phyloP scores from a whole-genome alignment of 2,329 filamentous ascomycete species.

The Scedosporium boydii region DNA sequence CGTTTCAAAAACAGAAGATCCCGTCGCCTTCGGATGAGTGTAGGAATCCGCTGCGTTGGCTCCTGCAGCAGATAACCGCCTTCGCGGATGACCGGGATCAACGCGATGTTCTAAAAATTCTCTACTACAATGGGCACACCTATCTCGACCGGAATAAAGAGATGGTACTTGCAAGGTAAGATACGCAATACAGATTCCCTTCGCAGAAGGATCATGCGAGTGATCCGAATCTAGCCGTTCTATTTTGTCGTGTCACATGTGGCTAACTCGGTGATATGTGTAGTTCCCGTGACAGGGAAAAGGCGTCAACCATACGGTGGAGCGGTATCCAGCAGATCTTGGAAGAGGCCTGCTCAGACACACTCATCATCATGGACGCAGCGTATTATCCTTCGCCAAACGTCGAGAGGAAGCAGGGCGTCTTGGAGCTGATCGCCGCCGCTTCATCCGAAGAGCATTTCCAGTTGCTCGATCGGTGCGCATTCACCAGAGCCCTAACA shows the following conservation, averaged over 20 bases:
- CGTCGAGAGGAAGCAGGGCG: slow-evolving; percentile 40
- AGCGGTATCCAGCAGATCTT: slow-evolving; percentile 45
- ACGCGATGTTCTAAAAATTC: slow-evolving; percentile 47
- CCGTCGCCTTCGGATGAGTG: slow-evolving; percentile 36
- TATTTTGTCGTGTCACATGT: background rate
- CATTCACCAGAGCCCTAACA: slow-evolving; percentile 41
- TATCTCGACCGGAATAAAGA: slow-evolving; percentile 45
- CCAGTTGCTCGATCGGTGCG: slow-evolving; percentile 34
- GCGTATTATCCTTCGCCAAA: slow-evolving; percentile 46
- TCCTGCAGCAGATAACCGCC: slow-evolving; percentile 38
- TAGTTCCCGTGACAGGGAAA: slow-evolving; percentile 37
- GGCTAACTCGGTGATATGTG: background rate
- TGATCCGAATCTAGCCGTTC: no score
- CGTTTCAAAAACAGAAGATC: slow-evolving; percentile 37
- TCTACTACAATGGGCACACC: slow-evolving; percentile 48
- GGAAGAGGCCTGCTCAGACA: slow-evolving; percentile 46
- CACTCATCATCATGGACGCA: slow-evolving; percentile 49
- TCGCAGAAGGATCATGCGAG: no score
- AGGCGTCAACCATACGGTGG: slow-evolving; percentile 42
- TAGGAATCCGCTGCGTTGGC: slow-evolving; percentile 43
- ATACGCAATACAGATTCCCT: no score
- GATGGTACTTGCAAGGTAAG: slow-evolving; percentile 48
- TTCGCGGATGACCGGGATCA: slow-evolving; percentile 45
- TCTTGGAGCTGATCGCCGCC: slow-evolving; percentile 47
- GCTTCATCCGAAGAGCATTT: slow-evolving; percentile 43